Conservation (phyloP, 2,329 filamentous ascomycete genomes). For the Alternaria conjuncta region DNA sequence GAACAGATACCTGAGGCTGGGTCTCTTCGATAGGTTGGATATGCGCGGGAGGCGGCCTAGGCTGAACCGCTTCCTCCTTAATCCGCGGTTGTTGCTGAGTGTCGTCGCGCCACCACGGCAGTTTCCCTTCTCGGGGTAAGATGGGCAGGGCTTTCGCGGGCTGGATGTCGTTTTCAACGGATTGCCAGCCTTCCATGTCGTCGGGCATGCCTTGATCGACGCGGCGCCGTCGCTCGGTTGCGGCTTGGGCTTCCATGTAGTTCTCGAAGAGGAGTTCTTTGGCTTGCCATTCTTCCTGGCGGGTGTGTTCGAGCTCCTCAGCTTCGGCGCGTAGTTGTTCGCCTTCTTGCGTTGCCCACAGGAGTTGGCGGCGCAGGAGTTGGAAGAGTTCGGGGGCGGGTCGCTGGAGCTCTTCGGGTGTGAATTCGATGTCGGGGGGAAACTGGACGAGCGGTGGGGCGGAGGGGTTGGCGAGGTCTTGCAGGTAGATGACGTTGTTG, state of each 20-base stretch:
- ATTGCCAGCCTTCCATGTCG: conserved; percentile 36
- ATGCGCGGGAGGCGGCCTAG: conserved; percentile 11
- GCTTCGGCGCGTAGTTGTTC: conserved; percentile 70
- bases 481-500: conserved; percentile 65
- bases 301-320: conserved; percentile 68
- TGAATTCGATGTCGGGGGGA: conserved; percentile 66
- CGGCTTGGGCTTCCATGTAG: conserved; percentile 73
- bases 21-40: conserved; percentile 9
- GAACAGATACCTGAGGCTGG: conserved; percentile 4
- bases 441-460: conserved; percentile 60
- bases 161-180: conserved; percentile 47
- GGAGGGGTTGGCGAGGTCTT: conserved; percentile 66
- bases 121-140: conserved; percentile 26
- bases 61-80: conserved; percentile 1
- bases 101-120: conserved; percentile 47
- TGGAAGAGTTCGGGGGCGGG: conserved; percentile 72
- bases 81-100: conserved; percentile 17
- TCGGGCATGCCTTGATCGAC: conserved; percentile 43
- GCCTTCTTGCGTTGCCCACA: conserved; percentile 73
- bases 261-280: conserved; percentile 82
- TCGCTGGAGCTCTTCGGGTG: conserved; percentile 67
- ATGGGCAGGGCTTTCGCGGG: conserved; percentile 41
- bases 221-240: conserved; percentile 36
- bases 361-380: conserved; percentile 67
- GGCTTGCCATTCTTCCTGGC: conserved; percentile 76